A percentile compares a stretch with the other conserved stretches of the same genome.
Evolutionary conservation across 495 filamentous ascomycete genomes (phyloP).

Genomic region (Aspergillus steynii): DNA sequence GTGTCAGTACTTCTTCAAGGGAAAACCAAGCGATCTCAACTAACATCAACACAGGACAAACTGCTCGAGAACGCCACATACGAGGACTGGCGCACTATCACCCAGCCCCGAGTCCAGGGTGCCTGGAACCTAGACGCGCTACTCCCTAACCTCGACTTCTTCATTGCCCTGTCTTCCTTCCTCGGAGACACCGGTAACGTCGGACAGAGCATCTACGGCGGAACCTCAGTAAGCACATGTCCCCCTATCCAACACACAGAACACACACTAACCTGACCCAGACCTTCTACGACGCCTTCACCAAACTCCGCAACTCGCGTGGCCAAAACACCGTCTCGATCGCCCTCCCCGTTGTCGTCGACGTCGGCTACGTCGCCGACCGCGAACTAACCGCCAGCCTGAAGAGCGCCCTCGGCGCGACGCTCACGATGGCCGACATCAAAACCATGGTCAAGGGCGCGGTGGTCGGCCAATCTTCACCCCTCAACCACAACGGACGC

Average conservation of each 20-base stretch:
- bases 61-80: neutral
- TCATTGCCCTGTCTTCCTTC: slow-evolving; percentile 1
- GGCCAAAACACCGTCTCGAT: neutral
- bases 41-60: neutral
- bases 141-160: neutral
- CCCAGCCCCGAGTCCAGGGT: neutral
- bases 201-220: neutral
- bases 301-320: neutral
- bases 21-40: no score
- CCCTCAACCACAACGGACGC: neutral
- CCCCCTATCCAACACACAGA: neutral
- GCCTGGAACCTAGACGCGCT: slow-evolving; percentile 1
- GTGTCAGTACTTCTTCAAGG: neutral
- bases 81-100: neutral
- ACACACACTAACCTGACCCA: neutral
- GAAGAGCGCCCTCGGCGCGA: neutral
- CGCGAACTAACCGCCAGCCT: neutral
- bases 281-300: neutral
- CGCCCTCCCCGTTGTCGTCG: neutral
- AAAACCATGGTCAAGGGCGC: neutral
- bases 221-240: neutral
- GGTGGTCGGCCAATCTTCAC: neutral
- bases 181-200: slow-evolving; percentile 1
- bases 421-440: neutral
- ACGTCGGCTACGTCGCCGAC: slow-evolving; percentile 1